Conservation (phyloP, 2,329 filamentous ascomycete genomes). For the Orbilia ellipsospora region DNA sequence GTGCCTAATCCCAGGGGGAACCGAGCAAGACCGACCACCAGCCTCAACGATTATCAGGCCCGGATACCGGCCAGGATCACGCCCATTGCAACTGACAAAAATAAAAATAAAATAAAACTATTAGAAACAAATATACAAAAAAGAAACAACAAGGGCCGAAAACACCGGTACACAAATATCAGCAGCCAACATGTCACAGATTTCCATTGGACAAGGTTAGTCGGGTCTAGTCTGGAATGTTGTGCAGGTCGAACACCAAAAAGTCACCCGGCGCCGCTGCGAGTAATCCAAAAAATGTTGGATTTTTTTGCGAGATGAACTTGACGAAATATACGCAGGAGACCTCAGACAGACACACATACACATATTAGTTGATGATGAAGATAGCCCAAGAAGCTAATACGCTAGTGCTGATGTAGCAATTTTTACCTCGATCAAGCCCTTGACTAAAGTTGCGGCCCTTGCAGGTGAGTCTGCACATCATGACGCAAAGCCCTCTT, state of each 20-base stretch:
- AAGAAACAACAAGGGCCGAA: not conserved
- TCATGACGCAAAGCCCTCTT: slow-evolving; percentile 38
- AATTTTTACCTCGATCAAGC: slow-evolving; percentile 59
- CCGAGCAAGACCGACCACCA: slow-evolving; percentile 29
- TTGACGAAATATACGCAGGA: slow-evolving; percentile 13
- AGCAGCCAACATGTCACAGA: slow-evolving; percentile 34
- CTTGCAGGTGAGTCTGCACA: slow-evolving; percentile 52
- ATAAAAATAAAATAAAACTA: slow-evolving; percentile 10
- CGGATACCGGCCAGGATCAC: not conserved
- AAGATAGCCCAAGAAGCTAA: too few relatives aligned
- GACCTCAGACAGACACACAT: not conserved
- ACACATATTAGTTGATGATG: too few relatives aligned
- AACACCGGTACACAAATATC: not conserved
- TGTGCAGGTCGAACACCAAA: slow-evolving; percentile 15
- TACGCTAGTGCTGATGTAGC: slow-evolving; percentile 27
- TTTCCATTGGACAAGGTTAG: slow-evolving; percentile 55
- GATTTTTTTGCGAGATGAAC: slow-evolving; percentile 7
- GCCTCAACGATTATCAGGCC: slow-evolving; percentile 53
- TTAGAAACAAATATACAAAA: too few relatives aligned
- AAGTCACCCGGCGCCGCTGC: slow-evolving; percentile 30
- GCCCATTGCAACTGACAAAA: not conserved
- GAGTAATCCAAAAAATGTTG: slow-evolving; percentile 16
- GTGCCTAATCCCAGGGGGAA: slow-evolving; percentile 51
- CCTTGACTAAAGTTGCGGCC: slow-evolving; percentile 58
- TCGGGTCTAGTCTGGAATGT: slow-evolving; percentile 55